Conservation (phyloP, 768 basidiomycete genomes). For the Coprinopsis cinerea region DNA sequence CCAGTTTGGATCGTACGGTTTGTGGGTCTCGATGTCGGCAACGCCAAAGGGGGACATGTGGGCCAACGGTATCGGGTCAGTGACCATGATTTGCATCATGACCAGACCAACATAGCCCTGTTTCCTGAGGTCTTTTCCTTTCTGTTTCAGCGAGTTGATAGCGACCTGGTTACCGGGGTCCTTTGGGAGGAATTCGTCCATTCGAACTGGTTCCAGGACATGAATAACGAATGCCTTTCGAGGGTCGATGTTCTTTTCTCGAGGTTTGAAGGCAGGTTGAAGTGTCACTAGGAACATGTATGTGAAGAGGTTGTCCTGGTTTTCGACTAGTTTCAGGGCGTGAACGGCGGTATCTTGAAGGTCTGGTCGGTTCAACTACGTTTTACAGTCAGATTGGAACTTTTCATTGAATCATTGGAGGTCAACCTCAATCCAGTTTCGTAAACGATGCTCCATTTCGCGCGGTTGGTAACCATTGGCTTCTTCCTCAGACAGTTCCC, state of each 20-base stretch:
- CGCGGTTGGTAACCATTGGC: background rate
- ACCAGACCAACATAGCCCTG: background rate
- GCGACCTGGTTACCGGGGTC: background rate
- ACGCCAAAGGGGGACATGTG: background rate
- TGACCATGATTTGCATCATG: constrained; percentile 2
- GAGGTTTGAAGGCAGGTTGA: background rate
- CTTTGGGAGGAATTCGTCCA: background rate
- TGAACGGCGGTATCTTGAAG: background rate
- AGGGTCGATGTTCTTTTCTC: constrained; percentile 1
- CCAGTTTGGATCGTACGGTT: background rate
- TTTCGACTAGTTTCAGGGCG: constrained; percentile 1
- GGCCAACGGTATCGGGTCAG: background rate
- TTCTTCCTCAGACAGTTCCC: background rate
- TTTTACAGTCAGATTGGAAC: background rate
- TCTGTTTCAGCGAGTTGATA: background rate
- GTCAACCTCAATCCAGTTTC: background rate
- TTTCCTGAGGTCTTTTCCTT: background rate
- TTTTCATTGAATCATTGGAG: background rate
- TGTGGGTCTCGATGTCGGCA: background rate
- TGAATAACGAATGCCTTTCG: background rate
- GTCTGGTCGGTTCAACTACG: background rate
- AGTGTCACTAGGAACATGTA: background rate
- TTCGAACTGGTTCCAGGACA: background rate
- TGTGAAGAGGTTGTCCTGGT: background rate
- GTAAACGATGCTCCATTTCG: constrained; percentile 1